Evolutionary conservation across 2,329 filamentous ascomycete species (phyloP), one percentile per base, ranked within the genome.

Genomic region (Cladophialophora immunda): DNA sequence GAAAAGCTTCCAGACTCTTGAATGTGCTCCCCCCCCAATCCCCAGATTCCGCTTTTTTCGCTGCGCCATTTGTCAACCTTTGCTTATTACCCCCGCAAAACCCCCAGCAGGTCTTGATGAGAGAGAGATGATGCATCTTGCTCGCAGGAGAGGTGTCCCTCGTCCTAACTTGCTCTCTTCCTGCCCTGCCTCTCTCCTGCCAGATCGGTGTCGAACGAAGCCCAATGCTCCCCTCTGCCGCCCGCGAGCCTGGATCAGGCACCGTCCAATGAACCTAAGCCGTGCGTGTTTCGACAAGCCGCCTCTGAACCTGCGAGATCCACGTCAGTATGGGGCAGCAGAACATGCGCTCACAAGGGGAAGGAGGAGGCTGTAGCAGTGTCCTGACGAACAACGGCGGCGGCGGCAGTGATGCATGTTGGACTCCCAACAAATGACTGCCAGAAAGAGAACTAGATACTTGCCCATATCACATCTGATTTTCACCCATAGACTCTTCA

Each of bases 1-100:
- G 27, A 25, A 45, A 59, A 59, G 22, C 57, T 59, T 47, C 41
- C 45, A 29, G 57, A 34, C 45, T n/a, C n/a, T n/a, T n/a, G n/a
- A n/a, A n/a, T n/a, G n/a, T n/a, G n/a, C n/a, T n/a, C n/a, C n/a
- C n/a, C n/a, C n/a, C n/a, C n/a, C n/a, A n/a, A n/a, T n/a, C n/a
- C n/a, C n/a, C n/a, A n/a, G n/a, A n/a, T n/a, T n/a, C n/a, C n/a
- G n/a, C n/a, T n/a, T n/a, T n/a, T n/a, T 45, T 34, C 36, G 56
- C 34, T 2, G 9, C n/a, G 38, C 15, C 15, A 41, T 41, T n/a
- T 41, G 38, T 41, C 38, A 41, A n/a, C 15, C 11, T 41, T n/a
- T n/a, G 4, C 11, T 41, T 41, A 4, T 41, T 11, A 34, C n/a
- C 17, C 17, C n/a, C n/a, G n/a, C 17, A 41, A 41, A 41, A 11